phyloP scores from a whole-genome alignment of 177 flowering plant species.

The Vitis hybrid region DNA sequence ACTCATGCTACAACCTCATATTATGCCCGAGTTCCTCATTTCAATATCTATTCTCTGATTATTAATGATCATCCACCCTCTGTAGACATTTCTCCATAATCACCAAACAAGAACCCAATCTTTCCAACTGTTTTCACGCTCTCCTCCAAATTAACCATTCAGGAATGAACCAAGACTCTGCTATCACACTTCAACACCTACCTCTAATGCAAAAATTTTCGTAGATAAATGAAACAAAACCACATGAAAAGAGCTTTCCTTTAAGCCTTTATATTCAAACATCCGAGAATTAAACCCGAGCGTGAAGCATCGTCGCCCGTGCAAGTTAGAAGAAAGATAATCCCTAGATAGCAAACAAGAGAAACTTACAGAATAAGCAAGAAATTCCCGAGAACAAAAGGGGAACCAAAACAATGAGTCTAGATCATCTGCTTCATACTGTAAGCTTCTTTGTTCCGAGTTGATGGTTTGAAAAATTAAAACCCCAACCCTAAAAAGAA shows the following conservation, averaged over 20 bases:
- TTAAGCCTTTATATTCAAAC: background rate
- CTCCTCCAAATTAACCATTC: slow-evolving; percentile 15
- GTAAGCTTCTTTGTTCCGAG: no score
- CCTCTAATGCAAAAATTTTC: no score
- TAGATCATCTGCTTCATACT: slow-evolving; percentile 1
- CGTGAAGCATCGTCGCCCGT: slow-evolving; percentile 4
- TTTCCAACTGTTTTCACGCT: background rate
- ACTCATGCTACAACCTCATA: slow-evolving; percentile 55
- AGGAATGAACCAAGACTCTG: background rate
- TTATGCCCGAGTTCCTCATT: slow-evolving; percentile 35
- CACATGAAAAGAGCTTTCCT: no score
- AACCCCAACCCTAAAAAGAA: background rate
- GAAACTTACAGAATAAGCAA: slow-evolving; percentile 22
- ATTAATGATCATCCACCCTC: background rate
- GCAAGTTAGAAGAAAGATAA: background rate
- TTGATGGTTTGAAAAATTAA: no score
- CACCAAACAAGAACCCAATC: slow-evolving; percentile 15
- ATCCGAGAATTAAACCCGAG: background rate
- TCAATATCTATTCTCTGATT: background rate
- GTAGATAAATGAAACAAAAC: no score
- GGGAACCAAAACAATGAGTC: background rate
- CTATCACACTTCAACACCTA: no score
- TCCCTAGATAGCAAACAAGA: slow-evolving; percentile 10
- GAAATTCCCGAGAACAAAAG: slow-evolving; percentile 6
- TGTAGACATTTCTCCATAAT: slow-evolving; percentile 2